Evolutionary conservation across 2,329 filamentous ascomycete species (phyloP), one percentile per base, ranked within the genome.

Genomic region (Zelopaecilomyces penicillatus): DNA sequence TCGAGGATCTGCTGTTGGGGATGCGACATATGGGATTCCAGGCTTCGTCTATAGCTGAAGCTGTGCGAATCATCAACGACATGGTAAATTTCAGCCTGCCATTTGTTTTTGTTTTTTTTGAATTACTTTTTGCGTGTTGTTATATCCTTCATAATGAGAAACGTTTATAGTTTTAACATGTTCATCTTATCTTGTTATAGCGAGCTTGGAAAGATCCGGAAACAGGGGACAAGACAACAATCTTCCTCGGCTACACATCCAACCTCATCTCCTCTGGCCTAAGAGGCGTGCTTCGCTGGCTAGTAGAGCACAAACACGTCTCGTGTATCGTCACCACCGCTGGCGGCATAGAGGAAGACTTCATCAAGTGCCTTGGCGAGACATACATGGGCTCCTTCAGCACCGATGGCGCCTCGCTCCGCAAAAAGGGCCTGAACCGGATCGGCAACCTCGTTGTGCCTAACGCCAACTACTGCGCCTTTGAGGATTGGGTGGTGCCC

Each of bases 181-280:
- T 45, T 46, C 12, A 45, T 56, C 58, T 40, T 58, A 48, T 52
- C 46, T 46, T 19, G 30, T 42, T 48, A 46, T 59, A 70, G 87
- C 78, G 88, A 60, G 76, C 78, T 46, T 97, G 87, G 83, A 75
- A 75, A 50, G 85, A 95, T 61, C 80, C 87, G 1, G 85, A 90
- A 58, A 86, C 86, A 2, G 80, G 79, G 10, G 80, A 85, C 28
- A 78, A 78, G 57, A 93, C 93, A 12, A 97, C 93, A 48, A 91
- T 98, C 56, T 97, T 98, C 66, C 79, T 98, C 6, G 93, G 93
- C 46, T 98, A 96, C 69, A 98, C 93, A 7, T 95, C 88, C 41
- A 98, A 98, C 63, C 76, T 98, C 56, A 96, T 98, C 58, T 97
- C 93, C 0, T 98, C 91, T 4, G 93, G 93, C 6, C 78, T 98